Evolutionary conservation across 2,329 filamentous ascomycete genomes (phyloP), one percentile per base, ranked within the genome.

Genomic region (Penicillium expansum): DNA sequence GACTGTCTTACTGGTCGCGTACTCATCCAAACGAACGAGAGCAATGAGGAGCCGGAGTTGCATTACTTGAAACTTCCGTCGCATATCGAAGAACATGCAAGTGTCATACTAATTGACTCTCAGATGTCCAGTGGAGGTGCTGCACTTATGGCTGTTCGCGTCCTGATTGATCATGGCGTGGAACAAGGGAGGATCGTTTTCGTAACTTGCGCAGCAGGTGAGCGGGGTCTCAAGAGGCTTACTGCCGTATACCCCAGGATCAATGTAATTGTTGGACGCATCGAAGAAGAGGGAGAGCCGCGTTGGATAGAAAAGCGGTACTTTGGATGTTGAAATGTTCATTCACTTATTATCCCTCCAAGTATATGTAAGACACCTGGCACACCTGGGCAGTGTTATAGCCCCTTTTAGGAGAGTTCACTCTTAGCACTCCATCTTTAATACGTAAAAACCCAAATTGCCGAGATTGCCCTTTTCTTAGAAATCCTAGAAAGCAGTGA

Each of bases 91-190:
- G 74, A 83, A 41, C 89, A 96, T 69, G 87, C 90, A 62, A 88
- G 88, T 48, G 91, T 99, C 18, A 79, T 99, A 58, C 80, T 99
- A 8, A 79, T 97, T 20, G 94, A 97, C 73, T 88, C 92, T 14
- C 94, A 99, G 71, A 97, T 97, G 89, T 91, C 91, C 27, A 92
- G 88, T 59, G 94, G 94, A 42, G 93, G 92, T 35, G 85, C 86
- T 13, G 86, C 85, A 5, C 78, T 99, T 56, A 99, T 99, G 94
- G 92, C 94, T 0, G 92, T 97, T 41, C 89, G 94, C 69, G 91
- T 97, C n/a, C 79, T 99, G 52, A 86, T 96, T 16, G 94, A 99
- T 72, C 92, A 97, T 69, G 94, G 94, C 11, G 92, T 97, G 7
- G 78, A 85, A 6, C 87, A 94, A 70, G 84, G 91, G 44, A 87